Base-by-base conservation (phyloP, 2,329 filamentous ascomycete species). In the Penicillium crustosum region DNA sequence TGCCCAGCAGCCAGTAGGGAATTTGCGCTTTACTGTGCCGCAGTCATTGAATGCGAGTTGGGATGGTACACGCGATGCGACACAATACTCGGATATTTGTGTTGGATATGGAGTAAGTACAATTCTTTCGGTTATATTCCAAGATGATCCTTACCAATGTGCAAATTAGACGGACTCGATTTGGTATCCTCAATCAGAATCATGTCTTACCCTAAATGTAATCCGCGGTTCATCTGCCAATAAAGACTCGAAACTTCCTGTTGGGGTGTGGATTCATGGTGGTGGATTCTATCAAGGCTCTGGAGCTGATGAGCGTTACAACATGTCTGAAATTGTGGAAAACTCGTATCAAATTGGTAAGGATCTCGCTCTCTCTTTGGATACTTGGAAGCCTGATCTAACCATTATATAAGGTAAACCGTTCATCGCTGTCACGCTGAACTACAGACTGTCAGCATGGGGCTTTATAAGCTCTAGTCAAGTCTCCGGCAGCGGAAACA, bases 191-290 rank as follows among this genome's bases (percentile, higher is more conserved):
- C 64, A 63, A 39, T 71, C 66, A 4, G 86, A 88, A 64, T 82
- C 87, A 64, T 88, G 86, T 60, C 76, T 88, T 4, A 85, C 83
- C 44, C 73, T 88, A 59, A 88, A 87, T 63, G 78, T 89, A 8
- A 75, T 88, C 27, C 79, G 85, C 4, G 79, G 80, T 6, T 67
- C 72, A 58, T 63, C 66, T 25, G 73, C 79, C 5, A 68, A 75
- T 9, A 60, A 70, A 33, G 64, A 66, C 8, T 68, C 70, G 2
- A 76, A 72, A 12, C 75, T 88, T 2, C 85, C 85, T 0, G 81
- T 87, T 7, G 78, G 77, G 12, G 77, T 86, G 1, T 89, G 86
- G 85, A 83, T 89, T 27, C 83, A 86, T 61, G 78, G 83, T 13
- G 84, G 83, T 33, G 83, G 82, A 2, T 77, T 84, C 6, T 79